Conservation (phyloP, 148 eudicot species). For the Rheum nobile region DNA sequence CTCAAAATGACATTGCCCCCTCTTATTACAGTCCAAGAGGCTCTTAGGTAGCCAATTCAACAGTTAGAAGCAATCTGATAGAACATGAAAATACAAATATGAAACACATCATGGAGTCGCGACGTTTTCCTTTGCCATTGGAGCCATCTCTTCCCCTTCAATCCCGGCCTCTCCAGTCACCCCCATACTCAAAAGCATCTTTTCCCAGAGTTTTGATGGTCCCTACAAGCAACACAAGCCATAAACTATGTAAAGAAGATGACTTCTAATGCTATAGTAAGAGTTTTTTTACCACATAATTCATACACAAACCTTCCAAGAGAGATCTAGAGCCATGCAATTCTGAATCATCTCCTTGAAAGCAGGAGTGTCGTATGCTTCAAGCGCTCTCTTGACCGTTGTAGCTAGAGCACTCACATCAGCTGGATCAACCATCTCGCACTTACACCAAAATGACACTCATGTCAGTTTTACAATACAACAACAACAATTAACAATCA, state of each 20-base stretch:
- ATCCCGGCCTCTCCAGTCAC: constrained; percentile 58
- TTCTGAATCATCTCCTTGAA: constrained; percentile 62
- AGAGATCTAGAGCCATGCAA: constrained; percentile 86
- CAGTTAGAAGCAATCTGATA: too few species aligned
- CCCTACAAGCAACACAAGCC: constrained; percentile 25
- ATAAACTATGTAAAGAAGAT: neutral
- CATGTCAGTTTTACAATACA: neutral
- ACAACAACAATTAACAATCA: too few species aligned
- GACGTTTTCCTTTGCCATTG: constrained; percentile 73
- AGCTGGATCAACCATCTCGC: constrained; percentile 58
- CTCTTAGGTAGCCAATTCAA: too few species aligned
- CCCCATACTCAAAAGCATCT: constrained; percentile 41
- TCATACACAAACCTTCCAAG: constrained; percentile 70
- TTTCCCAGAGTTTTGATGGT: constrained; percentile 82
- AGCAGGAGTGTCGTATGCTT: constrained; percentile 49
- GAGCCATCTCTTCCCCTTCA: constrained; percentile 74
- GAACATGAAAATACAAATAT: neutral
- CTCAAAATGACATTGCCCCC: neutral
- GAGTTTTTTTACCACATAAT: too few species aligned
- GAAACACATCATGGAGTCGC: constrained; percentile 34
- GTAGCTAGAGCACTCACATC: constrained; percentile 62
- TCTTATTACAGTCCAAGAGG: constrained; percentile 1
- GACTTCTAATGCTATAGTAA: neutral
- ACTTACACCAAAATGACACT: constrained; percentile 26
- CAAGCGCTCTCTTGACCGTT: constrained; percentile 55